Percentiles rank a stretch among this genome's conserved stretches.
Conservation (phyloP, 192 early-diverging fungal species). For the Linnemannia zychae region DNA sequence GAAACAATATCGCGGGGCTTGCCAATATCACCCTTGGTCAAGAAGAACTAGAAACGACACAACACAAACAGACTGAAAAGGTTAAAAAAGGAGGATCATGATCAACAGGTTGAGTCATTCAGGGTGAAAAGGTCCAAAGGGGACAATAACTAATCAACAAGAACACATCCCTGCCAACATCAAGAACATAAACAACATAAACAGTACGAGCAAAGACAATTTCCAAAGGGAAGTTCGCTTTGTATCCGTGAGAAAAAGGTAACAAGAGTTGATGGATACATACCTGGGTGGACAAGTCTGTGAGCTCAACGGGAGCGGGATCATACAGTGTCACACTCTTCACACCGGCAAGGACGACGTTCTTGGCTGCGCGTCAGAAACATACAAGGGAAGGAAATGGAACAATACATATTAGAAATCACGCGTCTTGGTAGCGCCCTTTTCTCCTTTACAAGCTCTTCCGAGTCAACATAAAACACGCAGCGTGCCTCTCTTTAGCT, state of each 20-base stretch:
- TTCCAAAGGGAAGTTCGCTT: not conserved
- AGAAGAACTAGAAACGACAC: conserved; percentile 82
- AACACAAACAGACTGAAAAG: not conserved
- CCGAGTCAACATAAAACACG: not conserved
- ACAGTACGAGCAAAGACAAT: no score
- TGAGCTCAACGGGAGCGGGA: conserved; percentile 75
- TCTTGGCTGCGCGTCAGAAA: conserved; percentile 80
- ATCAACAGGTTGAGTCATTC: not conserved
- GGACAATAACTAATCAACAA: not conserved
- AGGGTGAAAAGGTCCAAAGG: not conserved
- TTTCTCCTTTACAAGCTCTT: not conserved
- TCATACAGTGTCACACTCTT: conserved; percentile 98
- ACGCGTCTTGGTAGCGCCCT: not conserved
- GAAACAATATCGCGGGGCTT: conserved; percentile 84
- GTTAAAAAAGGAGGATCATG: not conserved
- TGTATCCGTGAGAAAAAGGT: not conserved
- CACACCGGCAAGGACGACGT: conserved; percentile 97
- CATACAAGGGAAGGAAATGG: not conserved
- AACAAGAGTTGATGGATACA: not conserved
- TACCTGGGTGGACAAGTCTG: conserved; percentile 94
- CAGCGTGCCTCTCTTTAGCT: not conserved
- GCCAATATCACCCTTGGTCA: conserved; percentile 87
- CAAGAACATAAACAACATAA: not conserved
- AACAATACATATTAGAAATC: not conserved
- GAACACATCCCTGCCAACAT: not conserved